Percentiles rank a stretch among this genome's conserved stretches.
Evolutionary conservation across 2,329 filamentous ascomycete species (phyloP).

Genomic region (Penicillium paneum): DNA sequence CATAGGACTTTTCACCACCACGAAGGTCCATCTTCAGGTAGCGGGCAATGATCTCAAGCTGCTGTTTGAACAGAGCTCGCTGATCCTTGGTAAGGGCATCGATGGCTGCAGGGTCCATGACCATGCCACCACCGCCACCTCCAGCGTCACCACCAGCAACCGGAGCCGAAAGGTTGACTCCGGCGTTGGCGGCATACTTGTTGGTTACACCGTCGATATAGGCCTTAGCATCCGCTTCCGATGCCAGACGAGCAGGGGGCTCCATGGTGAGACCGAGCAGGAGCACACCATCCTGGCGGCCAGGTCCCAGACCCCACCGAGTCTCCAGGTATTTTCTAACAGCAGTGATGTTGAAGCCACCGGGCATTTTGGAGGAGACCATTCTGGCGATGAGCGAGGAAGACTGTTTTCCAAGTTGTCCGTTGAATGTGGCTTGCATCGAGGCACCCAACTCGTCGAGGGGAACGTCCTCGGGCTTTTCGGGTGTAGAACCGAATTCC

Average conservation of each 20-base stretch:
- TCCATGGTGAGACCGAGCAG: conserved; percentile 90
- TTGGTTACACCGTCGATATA: conserved; percentile 86
- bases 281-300: conserved; percentile 86
- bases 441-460: conserved; percentile 90
- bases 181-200: conserved; percentile 81
- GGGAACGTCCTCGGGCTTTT: conserved; percentile 97
- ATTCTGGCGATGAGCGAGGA: conserved; percentile 87
- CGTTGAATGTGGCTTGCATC: conserved; percentile 99
- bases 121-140: conserved; percentile 77
- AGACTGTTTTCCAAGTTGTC: conserved; percentile 95
- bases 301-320: conserved; percentile 81
- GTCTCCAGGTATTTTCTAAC: conserved; percentile 94
- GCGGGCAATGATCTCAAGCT: conserved; percentile 88
- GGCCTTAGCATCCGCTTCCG: conserved; percentile 85
- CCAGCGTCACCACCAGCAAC: conserved; percentile 68
- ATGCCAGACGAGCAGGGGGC: conserved; percentile 79
- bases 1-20: conserved; percentile 90
- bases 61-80: conserved; percentile 93
- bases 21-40: conserved; percentile 97
- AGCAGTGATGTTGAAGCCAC: conserved; percentile 97
- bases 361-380: conserved; percentile 98
- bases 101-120: conserved; percentile 98
- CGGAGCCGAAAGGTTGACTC: conserved; percentile 76
- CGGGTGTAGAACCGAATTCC: conserved; percentile 95
- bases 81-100: conserved; percentile 98